Base-by-base conservation (phyloP, 257 asterid species). In the Solanum appendiculatum region DNA sequence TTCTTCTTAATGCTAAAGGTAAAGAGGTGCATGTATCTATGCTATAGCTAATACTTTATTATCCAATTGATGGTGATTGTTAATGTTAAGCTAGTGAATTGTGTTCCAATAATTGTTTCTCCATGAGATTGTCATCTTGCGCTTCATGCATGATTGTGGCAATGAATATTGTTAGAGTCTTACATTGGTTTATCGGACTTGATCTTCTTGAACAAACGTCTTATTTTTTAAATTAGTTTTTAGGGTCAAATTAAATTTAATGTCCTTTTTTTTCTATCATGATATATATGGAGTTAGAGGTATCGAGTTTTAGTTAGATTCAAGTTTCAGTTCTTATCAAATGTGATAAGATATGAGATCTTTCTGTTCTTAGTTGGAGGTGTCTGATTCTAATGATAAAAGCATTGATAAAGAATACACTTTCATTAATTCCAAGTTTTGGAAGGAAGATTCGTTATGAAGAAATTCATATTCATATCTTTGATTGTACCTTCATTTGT, bases 101-200 rank as follows among this genome's bases (percentile, higher is more conserved):
- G 86, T 63, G 86, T 89, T 40, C 93, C 95, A 90, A 88, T 92
- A 66, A 93, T 90, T 90, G 90, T 39, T 82, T 80, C 81, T 89
- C 86, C 80, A 88, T 60, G 86, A 86, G 83, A 83, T 86, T 86
- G 89, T 86, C 89, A 20, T 90, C 80, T 84, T 80, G 83, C 85
- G 82, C 60, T 88, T 92, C 87, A 90, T 25, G 3, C 70, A 63
- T 90, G 93, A 93, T 87, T 89, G 88, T 91, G 93, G 91, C 94
- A 94, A 94, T 93, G 94, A 93, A 92, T 90, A 88, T 87, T 20
- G 86, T 89, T 89, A 11, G 90, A 90, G 9, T 48, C 36, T 27
- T n/a, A 39, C 66, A 16, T 72, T 8, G 25, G 5, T 31, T 3
- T 15, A 69, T 69, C 13, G n/a, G 1, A 27, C 7, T 66, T 25